Base-by-base conservation (phyloP, 1,139 yeast genomes). In the Blastobotrys ciferrii region DNA sequence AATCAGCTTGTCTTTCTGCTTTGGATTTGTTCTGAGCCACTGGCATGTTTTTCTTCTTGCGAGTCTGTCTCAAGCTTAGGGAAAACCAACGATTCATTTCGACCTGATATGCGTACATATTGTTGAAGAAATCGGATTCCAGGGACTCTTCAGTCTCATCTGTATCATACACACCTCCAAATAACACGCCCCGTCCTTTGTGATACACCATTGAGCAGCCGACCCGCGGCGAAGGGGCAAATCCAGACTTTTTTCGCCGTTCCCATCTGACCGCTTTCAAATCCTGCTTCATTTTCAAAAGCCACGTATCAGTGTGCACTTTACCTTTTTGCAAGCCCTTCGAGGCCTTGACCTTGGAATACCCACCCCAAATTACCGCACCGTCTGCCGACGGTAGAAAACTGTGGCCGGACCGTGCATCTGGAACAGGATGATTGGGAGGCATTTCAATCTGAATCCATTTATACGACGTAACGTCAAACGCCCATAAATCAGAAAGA, bases 91-190 rank as follows among this genome's bases (percentile, higher is more conserved):
- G 79, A 66, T 91, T 91, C 25, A 82, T 76, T 58, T 89, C 97
- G 20, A 84, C 74, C 55, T 91, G 95, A 64, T 87, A 91, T 3
- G 94, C 84, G 61, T 82, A 83, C 47, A 92, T 69, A 54, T 82
- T 82, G 63, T 91, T 89, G 70, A 78, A 92, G 63, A 91, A 92
- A 45, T 80, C 82, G 2, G 96, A 87, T 42, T 86, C 94, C 55
- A 92, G 71, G 46, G 86, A 80, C 65, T 92, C 98, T 66, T 92
- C 98, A 32, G 96, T 91, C 67, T 92, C 98, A 57, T 89, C 96
- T 53, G 78, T 86, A 68, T 92, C 98, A 62, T 80, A 91, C 12
- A 92, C 98, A 55, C 98, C 98, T 37, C 98, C 98, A 70, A 91
- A 92, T 64, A 91, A 64, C 13, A 92, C 78, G 51, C 98, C 98